These are phyloP conservation scores for Aspergillus olivimuriae DNA, from an alignment of 495 filamentous ascomycete species.

Conservation along the genomic window DNA sequence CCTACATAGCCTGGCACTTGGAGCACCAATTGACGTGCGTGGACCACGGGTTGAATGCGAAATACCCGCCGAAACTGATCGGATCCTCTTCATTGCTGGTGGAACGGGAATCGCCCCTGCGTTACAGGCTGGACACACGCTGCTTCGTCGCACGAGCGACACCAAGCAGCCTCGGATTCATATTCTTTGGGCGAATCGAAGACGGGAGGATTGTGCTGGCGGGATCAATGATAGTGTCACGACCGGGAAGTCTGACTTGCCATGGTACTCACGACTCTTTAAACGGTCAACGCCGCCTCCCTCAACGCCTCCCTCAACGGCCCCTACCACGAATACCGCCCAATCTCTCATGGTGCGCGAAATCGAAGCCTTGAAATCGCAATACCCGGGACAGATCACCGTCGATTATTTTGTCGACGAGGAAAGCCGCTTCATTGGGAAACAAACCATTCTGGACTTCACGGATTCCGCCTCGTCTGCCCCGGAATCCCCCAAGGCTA, in stretches of 20 bases:
- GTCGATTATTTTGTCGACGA: conserved; percentile 77
- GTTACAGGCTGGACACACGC: conserved; percentile 63
- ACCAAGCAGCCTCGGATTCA: conserved; percentile 37
- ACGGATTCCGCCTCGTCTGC: conserved; percentile 17
- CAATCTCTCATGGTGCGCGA: conserved; percentile 50
- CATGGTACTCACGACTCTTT: conserved; percentile 31
- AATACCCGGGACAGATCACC: conserved; percentile 47
- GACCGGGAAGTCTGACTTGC: conserved; percentile 6
- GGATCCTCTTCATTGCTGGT: conserved; percentile 80
- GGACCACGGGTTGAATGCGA: conserved; percentile 69
- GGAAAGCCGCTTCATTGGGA: conserved; percentile 56
- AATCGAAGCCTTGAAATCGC: conserved; percentile 50
- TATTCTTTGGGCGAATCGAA: conserved; percentile 65
- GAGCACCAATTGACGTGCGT: conserved; percentile 62
- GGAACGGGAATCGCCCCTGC: conserved; percentile 93
- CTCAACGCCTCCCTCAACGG: neutral
- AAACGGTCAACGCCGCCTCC: conserved; percentile 5
- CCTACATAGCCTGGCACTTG: conserved; percentile 54
- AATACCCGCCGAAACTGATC: conserved; percentile 45
- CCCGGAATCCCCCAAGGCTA: conserved; percentile 29
- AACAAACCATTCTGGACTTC: conserved; percentile 37
- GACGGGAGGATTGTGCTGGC: conserved; percentile 52
- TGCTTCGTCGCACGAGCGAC: conserved; percentile 35
- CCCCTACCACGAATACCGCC: neutral
- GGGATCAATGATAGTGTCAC: conserved; percentile 27